phyloP scores from a whole-genome alignment of 1,284 basidiomycete species.

The Ustilago nuda region DNA sequence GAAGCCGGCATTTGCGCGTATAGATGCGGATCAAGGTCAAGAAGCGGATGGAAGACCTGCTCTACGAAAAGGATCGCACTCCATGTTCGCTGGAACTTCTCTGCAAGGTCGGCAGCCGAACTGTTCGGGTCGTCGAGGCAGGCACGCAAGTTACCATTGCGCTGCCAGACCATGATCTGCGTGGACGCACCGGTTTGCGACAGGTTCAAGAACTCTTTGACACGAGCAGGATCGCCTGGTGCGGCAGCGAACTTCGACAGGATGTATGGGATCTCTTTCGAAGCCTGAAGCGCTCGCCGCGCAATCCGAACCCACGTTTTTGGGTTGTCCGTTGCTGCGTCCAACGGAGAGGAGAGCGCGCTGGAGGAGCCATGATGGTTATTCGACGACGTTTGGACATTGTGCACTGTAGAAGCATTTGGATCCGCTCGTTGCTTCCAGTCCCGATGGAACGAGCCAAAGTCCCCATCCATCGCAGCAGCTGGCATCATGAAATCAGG shows the following conservation, averaged over 20 bases:
- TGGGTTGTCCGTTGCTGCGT: slow-evolving; percentile 3
- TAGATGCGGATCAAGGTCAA: slow-evolving; percentile 28
- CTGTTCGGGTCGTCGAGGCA: slow-evolving; percentile 21
- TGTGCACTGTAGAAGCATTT: neutral
- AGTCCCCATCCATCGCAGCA: slow-evolving; percentile 11
- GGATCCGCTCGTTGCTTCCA: slow-evolving; percentile 23
- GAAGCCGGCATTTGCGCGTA: slow-evolving; percentile 39
- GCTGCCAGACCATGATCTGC: slow-evolving; percentile 49
- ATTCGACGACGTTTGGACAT: neutral
- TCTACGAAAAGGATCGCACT: slow-evolving; percentile 33
- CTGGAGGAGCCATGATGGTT: neutral
- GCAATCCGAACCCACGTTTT: slow-evolving; percentile 26
- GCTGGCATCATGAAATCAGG: slow-evolving; percentile 18
- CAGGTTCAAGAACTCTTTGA: slow-evolving; percentile 39
- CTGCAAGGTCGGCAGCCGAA: slow-evolving; percentile 17
- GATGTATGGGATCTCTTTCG: slow-evolving; percentile 27
- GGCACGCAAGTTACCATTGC: slow-evolving; percentile 34
- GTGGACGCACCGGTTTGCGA: slow-evolving; percentile 33
- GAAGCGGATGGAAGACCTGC: slow-evolving; percentile 29
- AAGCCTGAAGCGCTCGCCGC: slow-evolving; percentile 21
- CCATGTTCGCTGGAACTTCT: slow-evolving; percentile 33
- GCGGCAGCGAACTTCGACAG: slow-evolving; percentile 20
- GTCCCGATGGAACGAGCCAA: slow-evolving; percentile 8
- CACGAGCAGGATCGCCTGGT: slow-evolving; percentile 28
- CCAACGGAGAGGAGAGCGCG: neutral